A percentile compares a stretch with the other conserved stretches of the same genome.
Conservation (phyloP, 257 asterid species). For the Nicotiana knightiana region DNA sequence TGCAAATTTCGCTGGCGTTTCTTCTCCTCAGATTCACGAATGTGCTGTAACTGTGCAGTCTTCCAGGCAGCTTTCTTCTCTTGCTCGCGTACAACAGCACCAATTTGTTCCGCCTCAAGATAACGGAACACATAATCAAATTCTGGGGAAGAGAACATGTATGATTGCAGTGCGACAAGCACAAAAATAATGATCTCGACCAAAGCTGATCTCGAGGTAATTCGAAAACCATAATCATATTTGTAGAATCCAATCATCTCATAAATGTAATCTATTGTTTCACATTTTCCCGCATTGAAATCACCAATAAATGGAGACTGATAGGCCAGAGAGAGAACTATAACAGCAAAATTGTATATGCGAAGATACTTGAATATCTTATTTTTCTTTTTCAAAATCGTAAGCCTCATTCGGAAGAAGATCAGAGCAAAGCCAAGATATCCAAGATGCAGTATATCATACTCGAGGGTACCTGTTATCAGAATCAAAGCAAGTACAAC, state of each 20-base stretch:
- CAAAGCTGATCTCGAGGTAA: conserved; percentile 95
- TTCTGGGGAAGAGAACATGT: conserved; percentile 94
- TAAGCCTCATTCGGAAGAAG: conserved; percentile 91
- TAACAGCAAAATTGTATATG: conserved; percentile 78
- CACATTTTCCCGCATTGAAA: conserved; percentile 70
- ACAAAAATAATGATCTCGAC: conserved; percentile 89
- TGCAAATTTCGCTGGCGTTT: conserved; percentile 83
- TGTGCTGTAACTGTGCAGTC: conserved; percentile 81
- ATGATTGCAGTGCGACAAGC: conserved; percentile 90
- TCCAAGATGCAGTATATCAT: conserved; percentile 95
- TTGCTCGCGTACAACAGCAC: conserved; percentile 93
- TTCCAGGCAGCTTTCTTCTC: conserved; percentile 98
- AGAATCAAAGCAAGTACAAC: conserved; percentile 87
- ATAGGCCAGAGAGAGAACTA: conserved; percentile 93
- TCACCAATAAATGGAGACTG: conserved; percentile 92
- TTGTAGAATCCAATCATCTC: conserved; percentile 95
- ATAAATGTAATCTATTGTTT: conserved; percentile 76
- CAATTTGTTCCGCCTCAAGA: conserved; percentile 98
- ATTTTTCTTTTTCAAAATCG: conserved; percentile 89
- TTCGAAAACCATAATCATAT: conserved; percentile 94
- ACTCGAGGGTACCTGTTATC: conserved; percentile 91
- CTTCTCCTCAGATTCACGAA: conserved; percentile 88
- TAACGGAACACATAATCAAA: conserved; percentile 97
- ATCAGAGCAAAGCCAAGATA: conserved; percentile 90
- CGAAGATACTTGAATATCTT: conserved; percentile 81